Evolutionary conservation across 2,329 filamentous ascomycete genomes (phyloP).

Genomic region (Coniella lustricola): DNA sequence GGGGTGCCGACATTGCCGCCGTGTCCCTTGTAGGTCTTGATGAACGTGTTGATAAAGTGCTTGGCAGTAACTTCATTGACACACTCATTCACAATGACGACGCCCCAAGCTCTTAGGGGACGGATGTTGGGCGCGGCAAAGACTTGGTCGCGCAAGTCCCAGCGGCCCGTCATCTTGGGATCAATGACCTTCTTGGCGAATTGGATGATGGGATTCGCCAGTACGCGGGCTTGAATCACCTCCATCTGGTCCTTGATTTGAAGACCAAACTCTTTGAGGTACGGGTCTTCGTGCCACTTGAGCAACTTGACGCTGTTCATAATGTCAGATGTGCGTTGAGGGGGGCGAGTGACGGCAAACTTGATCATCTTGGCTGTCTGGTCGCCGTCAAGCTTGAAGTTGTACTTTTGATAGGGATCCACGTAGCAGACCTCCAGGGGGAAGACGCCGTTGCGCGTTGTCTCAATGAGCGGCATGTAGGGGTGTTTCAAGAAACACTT

Average conservation of each 20-base stretch:
- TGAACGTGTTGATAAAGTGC: constrained; percentile 47
- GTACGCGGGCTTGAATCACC: constrained; percentile 60
- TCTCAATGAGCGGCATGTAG: constrained; percentile 50
- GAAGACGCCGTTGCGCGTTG: constrained; percentile 46
- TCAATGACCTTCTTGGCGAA: constrained; percentile 54
- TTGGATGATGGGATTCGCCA: constrained; percentile 63
- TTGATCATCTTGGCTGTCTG: constrained; percentile 87
- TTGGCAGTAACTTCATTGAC: constrained; percentile 47
- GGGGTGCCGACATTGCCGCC: constrained; percentile 35
- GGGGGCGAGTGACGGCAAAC: constrained; percentile 76
- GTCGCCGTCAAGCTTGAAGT: constrained; percentile 50
- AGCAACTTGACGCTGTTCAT: constrained; percentile 59
- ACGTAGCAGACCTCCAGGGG: constrained; percentile 51
- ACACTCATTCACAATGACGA: constrained; percentile 58
- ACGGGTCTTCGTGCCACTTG: constrained; percentile 61
- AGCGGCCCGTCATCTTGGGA: constrained; percentile 65
- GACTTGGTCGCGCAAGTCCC: constrained; percentile 78
- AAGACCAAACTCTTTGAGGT: constrained; percentile 68
- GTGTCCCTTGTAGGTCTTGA: constrained; percentile 38
- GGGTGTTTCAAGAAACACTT: constrained; percentile 39
- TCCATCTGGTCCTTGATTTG: constrained; percentile 59
- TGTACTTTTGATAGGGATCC: constrained; percentile 50
- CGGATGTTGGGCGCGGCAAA: constrained; percentile 60
- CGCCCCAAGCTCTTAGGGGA: constrained; percentile 65
- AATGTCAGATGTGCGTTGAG: constrained; percentile 61